These are phyloP conservation scores for Claviceps capensis DNA, from an alignment of 2,329 filamentous ascomycete genomes.

Conservation along the genomic window DNA sequence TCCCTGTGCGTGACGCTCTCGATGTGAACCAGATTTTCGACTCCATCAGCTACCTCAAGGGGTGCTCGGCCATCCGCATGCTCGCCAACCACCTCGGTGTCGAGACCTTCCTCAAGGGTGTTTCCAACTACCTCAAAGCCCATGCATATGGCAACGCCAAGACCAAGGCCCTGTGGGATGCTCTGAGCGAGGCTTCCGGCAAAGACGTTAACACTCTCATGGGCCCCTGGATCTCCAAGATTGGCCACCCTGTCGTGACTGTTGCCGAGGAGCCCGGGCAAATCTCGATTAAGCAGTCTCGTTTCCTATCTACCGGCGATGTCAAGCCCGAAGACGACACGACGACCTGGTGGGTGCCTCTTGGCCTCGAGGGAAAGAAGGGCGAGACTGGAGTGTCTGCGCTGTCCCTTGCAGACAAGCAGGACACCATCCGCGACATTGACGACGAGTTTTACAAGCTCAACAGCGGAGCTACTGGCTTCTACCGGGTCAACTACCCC, in stretches of 20 bases:
- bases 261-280: constrained; percentile 72
- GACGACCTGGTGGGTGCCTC: constrained; percentile 90
- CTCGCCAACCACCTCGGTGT: constrained; percentile 78
- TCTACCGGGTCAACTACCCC: constrained; percentile 86
- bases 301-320: constrained; percentile 86
- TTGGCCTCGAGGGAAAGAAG: constrained; percentile 67
- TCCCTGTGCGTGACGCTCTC: constrained; percentile 81
- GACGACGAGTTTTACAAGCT: constrained; percentile 82
- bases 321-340: constrained; percentile 81
- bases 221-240: constrained; percentile 89
- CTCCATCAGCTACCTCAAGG: constrained; percentile 90
- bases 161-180: constrained; percentile 82
- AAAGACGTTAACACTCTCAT: constrained; percentile 79
- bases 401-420: constrained; percentile 59
- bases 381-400: constrained; percentile 48
- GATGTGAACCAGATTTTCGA: constrained; percentile 99
- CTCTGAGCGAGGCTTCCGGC: constrained; percentile 74
- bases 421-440: constrained; percentile 61
- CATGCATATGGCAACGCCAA: constrained; percentile 85
- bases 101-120: constrained; percentile 79
- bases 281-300: constrained; percentile 69
- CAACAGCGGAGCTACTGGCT: constrained; percentile 79
- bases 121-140: constrained; percentile 76
- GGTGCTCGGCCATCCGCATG: constrained; percentile 94
- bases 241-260: constrained; percentile 84